Evolutionary conservation across 305 asterid species (phyloP).

Genomic region (Fraxinus ornus): DNA sequence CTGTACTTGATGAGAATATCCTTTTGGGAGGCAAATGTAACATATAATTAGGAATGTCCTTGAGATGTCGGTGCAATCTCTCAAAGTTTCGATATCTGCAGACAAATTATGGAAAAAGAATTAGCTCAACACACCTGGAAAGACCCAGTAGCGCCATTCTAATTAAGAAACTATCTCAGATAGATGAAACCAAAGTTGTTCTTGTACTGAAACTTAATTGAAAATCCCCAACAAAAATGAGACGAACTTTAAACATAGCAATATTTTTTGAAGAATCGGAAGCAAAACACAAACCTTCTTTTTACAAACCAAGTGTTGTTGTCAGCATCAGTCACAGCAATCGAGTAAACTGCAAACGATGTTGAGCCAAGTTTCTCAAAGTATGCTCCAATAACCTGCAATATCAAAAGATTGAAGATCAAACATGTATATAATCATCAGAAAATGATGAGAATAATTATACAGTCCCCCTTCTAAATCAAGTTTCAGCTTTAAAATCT

Average conservation of each 20-base stretch:
- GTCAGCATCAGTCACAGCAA: constrained; percentile 76
- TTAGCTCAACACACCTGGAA: constrained; percentile 22
- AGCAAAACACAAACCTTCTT: constrained; percentile 57
- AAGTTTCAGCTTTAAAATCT: constrained; percentile 5
- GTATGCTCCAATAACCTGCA: constrained; percentile 83
- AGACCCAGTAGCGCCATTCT: constrained; percentile 5
- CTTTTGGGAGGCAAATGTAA: constrained; percentile 91
- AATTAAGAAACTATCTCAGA: constrained; percentile 10
- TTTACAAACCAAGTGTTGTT: constrained; percentile 79
- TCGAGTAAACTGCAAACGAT: constrained; percentile 82
- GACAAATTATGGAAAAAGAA: constrained; percentile 25
- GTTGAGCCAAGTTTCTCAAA: constrained; percentile 85
- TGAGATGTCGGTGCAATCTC: constrained; percentile 81
- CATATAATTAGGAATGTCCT: constrained; percentile 87
- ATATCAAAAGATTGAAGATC: constrained; percentile 31
- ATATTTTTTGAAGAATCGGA: constrained; percentile 17
- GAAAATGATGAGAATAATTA: constrained; percentile 23
- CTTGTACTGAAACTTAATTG: not conserved
- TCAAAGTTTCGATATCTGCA: constrained; percentile 85
- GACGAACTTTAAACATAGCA: not conserved
- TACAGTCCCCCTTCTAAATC: not conserved
- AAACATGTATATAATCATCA: constrained; percentile 25
- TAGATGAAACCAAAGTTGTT: constrained; percentile 13
- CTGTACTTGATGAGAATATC: constrained; percentile 86
- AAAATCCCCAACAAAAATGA: not conserved